Base-by-base conservation (phyloP, 2,329 filamentous ascomycete species). In the Paecilomyces dactylethromorphus region DNA sequence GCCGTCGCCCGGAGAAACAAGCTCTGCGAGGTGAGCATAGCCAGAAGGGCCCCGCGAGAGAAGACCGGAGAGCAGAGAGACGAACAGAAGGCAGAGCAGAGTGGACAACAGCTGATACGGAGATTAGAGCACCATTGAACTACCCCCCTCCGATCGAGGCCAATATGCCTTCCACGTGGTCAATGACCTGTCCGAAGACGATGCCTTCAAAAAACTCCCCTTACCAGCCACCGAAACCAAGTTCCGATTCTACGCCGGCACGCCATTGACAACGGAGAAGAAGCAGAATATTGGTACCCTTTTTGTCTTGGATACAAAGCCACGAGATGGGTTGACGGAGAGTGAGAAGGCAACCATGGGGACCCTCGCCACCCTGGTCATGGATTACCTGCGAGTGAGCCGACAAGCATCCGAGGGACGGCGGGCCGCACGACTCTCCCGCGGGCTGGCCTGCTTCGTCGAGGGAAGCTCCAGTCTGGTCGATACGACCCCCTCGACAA, bases 241-340 rank as follows among this genome's bases (percentile, higher is more conserved):
- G 32, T 70, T 77, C 31, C 71, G 73, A 53, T 85, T 85, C 65
- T 84, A 84, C 59, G 82, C 82, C 5, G 82, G 82, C 18, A 85
- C 87, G 0, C 86, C 86, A 0, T 82, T 89, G 57, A 79, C 81
- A 26, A 85, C 83, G 2, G 79, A 79, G 0, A 81, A 79, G 35
- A 79, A 82, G 29, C 80, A 82, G 63, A 79, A 80, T 53, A 84
- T 89, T 58, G 87, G 87, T 10, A 80, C 79, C 11, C 84, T 86
- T 59, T 81, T 82, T 56, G 79, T 88, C 1, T 73, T 86, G 2
- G 85, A 88, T 63, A 79, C 82, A 51, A 76, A 77, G n/a, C 79
- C 82, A 0, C 80, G 83, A 5, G 58, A 68, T 50, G 81, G 80
- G 0, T 65, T 88, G 18, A 68, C 64, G 0, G 49, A 66, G 1